A percentile compares a stretch with the other conserved stretches of the same genome.
These are phyloP conservation scores for Pisolithus microcarpus DNA, from an alignment of 768 basidiomycete genomes.

Conservation along the genomic window DNA sequence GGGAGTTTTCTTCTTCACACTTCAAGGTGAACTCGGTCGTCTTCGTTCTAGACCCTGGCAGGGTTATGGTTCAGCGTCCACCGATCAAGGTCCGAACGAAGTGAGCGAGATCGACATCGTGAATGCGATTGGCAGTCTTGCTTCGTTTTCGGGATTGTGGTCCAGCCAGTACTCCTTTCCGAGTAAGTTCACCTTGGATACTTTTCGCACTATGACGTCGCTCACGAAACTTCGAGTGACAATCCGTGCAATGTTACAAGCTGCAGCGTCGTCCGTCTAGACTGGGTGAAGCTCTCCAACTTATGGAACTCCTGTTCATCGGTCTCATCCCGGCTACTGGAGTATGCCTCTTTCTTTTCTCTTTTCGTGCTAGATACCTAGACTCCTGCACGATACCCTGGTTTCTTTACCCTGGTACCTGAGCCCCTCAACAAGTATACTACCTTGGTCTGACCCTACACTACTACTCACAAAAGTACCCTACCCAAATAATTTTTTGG, in stretches of 20 bases:
- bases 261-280: slow-evolving; percentile 9
- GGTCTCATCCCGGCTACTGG: no score
- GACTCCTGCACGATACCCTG: no score
- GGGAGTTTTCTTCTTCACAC: slow-evolving; percentile 13
- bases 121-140: slow-evolving; percentile 12
- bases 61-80: not conserved
- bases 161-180: slow-evolving; percentile 12
- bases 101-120: slow-evolving; percentile 9
- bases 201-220: not conserved
- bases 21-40: slow-evolving; percentile 18
- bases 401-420: no score
- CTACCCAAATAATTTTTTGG: not conserved
- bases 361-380: no score
- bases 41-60: slow-evolving; percentile 5
- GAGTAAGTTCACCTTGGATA: slow-evolving; percentile 12
- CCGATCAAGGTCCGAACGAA: not conserved
- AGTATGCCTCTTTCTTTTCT: no score
- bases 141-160: slow-evolving; percentile 10
- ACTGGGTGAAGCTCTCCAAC: no score
- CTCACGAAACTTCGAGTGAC: slow-evolving; percentile 7
- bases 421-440: no score
- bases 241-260: slow-evolving; percentile 19
- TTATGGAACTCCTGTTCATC: no score
- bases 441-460: no score
- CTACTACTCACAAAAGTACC: no score